These are phyloP conservation scores for Aspergillus fijiensis DNA, from an alignment of 2,329 filamentous ascomycete species.

Conservation along the genomic window DNA sequence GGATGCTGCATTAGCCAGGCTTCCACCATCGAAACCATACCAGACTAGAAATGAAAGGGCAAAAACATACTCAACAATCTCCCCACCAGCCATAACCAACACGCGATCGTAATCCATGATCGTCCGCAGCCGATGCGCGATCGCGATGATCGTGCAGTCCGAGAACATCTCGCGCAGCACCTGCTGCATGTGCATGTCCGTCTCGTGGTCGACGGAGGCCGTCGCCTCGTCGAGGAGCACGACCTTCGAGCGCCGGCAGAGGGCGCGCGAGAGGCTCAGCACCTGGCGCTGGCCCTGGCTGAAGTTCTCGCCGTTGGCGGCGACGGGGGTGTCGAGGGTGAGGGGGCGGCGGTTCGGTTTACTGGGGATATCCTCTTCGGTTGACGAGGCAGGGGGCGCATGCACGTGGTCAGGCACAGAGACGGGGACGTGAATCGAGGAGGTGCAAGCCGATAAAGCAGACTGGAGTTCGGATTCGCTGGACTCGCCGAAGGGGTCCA, in stretches of 20 bases:
- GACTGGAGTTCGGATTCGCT: slow-evolving; percentile 46
- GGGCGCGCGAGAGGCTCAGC: slow-evolving; percentile 60
- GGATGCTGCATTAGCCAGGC: neutral
- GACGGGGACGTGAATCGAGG: slow-evolving; percentile 33
- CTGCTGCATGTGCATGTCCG: slow-evolving; percentile 59
- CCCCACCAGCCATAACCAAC: slow-evolving; percentile 57
- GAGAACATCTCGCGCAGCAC: slow-evolving; percentile 54
- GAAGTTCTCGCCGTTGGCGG: slow-evolving; percentile 50
- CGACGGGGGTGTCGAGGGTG: slow-evolving; percentile 53
- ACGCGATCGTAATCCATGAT: slow-evolving; percentile 62
- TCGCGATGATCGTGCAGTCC: slow-evolving; percentile 62
- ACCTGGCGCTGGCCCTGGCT: slow-evolving; percentile 62
- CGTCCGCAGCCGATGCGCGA: slow-evolving; percentile 65
- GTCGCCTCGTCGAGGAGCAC: slow-evolving; percentile 66
- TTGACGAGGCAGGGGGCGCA: neutral
- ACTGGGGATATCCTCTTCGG: slow-evolving; percentile 1
- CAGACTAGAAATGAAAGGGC: neutral
- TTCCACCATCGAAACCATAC: neutral
- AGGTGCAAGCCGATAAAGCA: slow-evolving; percentile 32
- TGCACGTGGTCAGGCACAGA: slow-evolving; percentile 11
- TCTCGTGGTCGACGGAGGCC: slow-evolving; percentile 61
- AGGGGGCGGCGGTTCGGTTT: slow-evolving; percentile 24
- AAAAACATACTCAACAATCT: slow-evolving; percentile 51
- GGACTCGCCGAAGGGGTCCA: slow-evolving; percentile 59
- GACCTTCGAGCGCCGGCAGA: slow-evolving; percentile 57